Conservation (phyloP, 805 yeast genomes). For the Starmerella cellae region DNA sequence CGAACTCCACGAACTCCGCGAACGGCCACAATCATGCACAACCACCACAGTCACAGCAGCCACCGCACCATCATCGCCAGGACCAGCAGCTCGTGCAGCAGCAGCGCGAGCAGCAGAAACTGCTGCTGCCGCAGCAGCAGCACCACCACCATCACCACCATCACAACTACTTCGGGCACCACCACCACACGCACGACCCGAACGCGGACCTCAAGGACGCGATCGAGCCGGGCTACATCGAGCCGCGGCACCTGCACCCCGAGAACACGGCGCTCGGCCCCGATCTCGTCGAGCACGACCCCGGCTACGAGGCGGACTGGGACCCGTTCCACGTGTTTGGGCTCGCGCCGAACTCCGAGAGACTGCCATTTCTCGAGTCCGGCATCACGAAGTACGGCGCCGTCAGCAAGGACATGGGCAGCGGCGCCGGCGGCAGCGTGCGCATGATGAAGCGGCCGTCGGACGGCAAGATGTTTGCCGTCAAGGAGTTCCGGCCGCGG, state of each 20-base stretch:
- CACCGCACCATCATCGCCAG: not conserved
- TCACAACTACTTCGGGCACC: conserved; percentile 1
- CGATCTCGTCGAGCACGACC: conserved; percentile 15
- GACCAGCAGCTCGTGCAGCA: not conserved
- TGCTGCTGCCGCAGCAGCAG: too few relatives aligned
- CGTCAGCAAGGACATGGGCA: conserved; percentile 63
- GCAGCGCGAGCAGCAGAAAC: not conserved
- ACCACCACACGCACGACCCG: not conserved
- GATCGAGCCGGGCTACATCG: not conserved
- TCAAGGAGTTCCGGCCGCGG: conserved; percentile 69
- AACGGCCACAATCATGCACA: not conserved
- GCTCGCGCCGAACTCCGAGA: conserved; percentile 5
- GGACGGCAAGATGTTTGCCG: conserved; percentile 59
- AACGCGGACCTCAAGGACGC: not conserved
- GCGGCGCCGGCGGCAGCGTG: conserved; percentile 95
- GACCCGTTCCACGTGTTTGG: conserved; percentile 20
- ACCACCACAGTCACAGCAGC: too few relatives aligned
- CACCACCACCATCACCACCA: not conserved
- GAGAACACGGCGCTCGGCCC: conserved; percentile 9
- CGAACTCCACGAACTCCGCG: not conserved
- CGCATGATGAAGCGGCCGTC: conserved; percentile 51
- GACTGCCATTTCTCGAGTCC: conserved; percentile 31
- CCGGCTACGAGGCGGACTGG: conserved; percentile 18
- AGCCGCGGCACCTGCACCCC: not conserved
- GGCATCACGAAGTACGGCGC: conserved; percentile 55